Evolutionary conservation across 371 early-diverging fungal species (phyloP).

Genomic region (Actinomortierella wolfii): DNA sequence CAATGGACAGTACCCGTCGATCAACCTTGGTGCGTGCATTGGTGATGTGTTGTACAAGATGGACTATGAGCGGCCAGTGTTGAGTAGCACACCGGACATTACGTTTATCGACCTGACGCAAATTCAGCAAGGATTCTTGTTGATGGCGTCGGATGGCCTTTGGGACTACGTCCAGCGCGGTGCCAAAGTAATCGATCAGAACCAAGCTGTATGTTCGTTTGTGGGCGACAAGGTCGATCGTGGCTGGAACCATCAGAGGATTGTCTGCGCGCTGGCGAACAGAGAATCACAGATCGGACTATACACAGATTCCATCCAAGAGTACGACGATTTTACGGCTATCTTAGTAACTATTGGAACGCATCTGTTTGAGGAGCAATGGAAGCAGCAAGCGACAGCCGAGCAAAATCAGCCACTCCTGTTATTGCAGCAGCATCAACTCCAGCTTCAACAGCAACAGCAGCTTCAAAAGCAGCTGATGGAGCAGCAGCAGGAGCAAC

Average conservation of each 20-base stretch:
- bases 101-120: constrained; percentile 50
- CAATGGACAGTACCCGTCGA: constrained; percentile 55
- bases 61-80: constrained; percentile 56
- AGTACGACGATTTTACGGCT: constrained; percentile 48
- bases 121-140: constrained; percentile 32
- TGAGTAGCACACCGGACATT: constrained; percentile 65
- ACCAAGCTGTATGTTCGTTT: constrained; percentile 27
- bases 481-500: neutral
- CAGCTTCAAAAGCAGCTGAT: constrained; percentile 1
- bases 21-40: constrained; percentile 67
- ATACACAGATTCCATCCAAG: constrained; percentile 44
- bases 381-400: constrained; percentile 1
- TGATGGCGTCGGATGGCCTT: constrained; percentile 48
- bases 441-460: neutral
- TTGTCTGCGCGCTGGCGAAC: constrained; percentile 37
- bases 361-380: constrained; percentile 2
- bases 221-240: constrained; percentile 47
- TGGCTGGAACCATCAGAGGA: constrained; percentile 37
- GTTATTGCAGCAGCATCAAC: neutral
- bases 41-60: constrained; percentile 71
- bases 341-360: constrained; percentile 38
- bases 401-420: constrained; percentile 1
- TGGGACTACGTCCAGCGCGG: constrained; percentile 45
- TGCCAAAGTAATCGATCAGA: constrained; percentile 40
- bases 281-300: constrained; percentile 31